A percentile compares a stretch with the other conserved stretches of the same genome.
Conservation (phyloP, 129 eudicot genomes). For the Daucus carota region DH1_v3.0 NC_030384.2:50186501-50187000, state of each 20-base stretch:
- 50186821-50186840: constrained; percentile 38
- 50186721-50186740: constrained; percentile 74
- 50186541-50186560: constrained; percentile 29
- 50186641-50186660: constrained; percentile 12
- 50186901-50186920: constrained; percentile 39
- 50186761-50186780: constrained; percentile 53
- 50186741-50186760: constrained; percentile 58
- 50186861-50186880: constrained; percentile 29
- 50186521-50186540: constrained; percentile 28
- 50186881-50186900: constrained; percentile 62
- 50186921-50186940: constrained; percentile 63
- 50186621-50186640: no score
- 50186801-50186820: constrained; percentile 57
- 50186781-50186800: constrained; percentile 55
- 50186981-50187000: not conserved
- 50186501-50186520: constrained; percentile 26
- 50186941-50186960: constrained; percentile 46
- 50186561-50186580: constrained; percentile 32
- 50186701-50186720: constrained; percentile 63
- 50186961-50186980: constrained; percentile 13
- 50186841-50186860: constrained; percentile 29
- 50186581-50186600: constrained; percentile 29
- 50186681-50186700: constrained; percentile 63
- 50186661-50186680: constrained; percentile 43
- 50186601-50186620: constrained; percentile 9